These are phyloP conservation scores for Colletotrichum lindemuthianum DNA, from an alignment of 2,329 filamentous ascomycete genomes.

Conservation along the genomic window DNA sequence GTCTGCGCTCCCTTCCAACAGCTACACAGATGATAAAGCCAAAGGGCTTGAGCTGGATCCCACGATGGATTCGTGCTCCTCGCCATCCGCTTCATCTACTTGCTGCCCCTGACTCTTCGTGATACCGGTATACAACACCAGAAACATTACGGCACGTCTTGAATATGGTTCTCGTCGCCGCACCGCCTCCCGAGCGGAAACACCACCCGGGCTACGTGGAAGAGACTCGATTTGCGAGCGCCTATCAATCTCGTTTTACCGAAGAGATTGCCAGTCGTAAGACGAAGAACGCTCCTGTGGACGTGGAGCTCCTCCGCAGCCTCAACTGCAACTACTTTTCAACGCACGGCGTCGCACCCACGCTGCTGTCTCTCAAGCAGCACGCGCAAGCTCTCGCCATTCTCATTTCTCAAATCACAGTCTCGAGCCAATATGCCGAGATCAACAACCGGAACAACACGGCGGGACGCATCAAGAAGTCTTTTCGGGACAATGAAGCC, in stretches of 20 bases:
- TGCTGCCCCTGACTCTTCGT: no score
- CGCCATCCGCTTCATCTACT: no score
- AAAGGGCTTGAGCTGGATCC: no score
- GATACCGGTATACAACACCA: no score
- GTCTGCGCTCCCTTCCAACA: background rate
- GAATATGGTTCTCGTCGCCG: background rate
- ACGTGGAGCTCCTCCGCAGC: conserved; percentile 47
- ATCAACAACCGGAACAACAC: conserved; percentile 40
- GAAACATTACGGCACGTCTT: no score
- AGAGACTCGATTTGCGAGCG: conserved; percentile 29
- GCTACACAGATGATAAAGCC: no score
- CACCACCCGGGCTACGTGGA: conserved; percentile 1
- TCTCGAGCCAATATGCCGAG: conserved; percentile 46
- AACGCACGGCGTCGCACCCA: conserved; percentile 60
- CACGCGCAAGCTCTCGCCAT: conserved; percentile 67
- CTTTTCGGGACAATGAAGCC: conserved; percentile 56
- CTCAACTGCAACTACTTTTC: conserved; percentile 69
- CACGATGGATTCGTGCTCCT: no score
- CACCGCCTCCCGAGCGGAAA: background rate
- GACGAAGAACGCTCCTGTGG: conserved; percentile 33
- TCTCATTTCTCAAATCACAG: conserved; percentile 60
- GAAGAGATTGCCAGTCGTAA: conserved; percentile 12
- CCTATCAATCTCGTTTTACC: conserved; percentile 33
- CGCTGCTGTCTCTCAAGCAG: conserved; percentile 66
- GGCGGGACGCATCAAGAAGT: conserved; percentile 24